phyloP scores from a whole-genome alignment of 257 asterid species.

The Henckelia pumila region DNA sequence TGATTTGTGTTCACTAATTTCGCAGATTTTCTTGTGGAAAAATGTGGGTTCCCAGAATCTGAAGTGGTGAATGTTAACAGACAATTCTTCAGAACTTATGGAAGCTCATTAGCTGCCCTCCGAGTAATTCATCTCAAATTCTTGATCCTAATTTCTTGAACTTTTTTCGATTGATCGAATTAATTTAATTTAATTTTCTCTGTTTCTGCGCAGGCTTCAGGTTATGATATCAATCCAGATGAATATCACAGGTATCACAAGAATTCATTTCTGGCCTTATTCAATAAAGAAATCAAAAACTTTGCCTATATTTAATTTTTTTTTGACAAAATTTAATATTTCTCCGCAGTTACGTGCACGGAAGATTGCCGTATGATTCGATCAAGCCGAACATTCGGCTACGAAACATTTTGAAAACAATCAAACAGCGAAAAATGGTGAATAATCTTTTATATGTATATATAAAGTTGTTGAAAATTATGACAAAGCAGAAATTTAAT shows the following conservation, averaged over 20 bases:
- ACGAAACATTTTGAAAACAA: slow-evolving; percentile 49
- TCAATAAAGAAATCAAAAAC: background rate
- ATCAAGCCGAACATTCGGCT: slow-evolving; percentile 60
- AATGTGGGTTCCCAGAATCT: slow-evolving; percentile 54
- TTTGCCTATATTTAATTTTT: background rate
- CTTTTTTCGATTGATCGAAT: slow-evolving; percentile 3
- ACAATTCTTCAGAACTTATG: slow-evolving; percentile 75
- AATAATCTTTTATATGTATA: slow-evolving; percentile 14
- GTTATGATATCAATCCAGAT: slow-evolving; percentile 68
- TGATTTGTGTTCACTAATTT: background rate
- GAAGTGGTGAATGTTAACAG: slow-evolving; percentile 66
- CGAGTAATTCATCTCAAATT: slow-evolving; percentile 46
- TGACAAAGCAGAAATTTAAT: background rate
- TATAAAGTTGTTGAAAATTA: too few species aligned
- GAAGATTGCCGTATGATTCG: slow-evolving; percentile 77
- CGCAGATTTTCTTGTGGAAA: slow-evolving; percentile 65
- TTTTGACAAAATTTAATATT: background rate
- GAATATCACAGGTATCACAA: slow-evolving; percentile 74
- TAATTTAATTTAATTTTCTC: background rate
- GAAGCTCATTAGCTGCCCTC: slow-evolving; percentile 90
- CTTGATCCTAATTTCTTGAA: background rate
- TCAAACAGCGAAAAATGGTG: slow-evolving; percentile 73
- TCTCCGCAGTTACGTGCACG: slow-evolving; percentile 68
- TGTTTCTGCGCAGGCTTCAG: slow-evolving; percentile 51
- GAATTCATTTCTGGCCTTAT: background rate